These are phyloP conservation scores for Epicoccum sorghinum DNA, from an alignment of 2,329 filamentous ascomycete genomes.

Conservation along the genomic window DNA sequence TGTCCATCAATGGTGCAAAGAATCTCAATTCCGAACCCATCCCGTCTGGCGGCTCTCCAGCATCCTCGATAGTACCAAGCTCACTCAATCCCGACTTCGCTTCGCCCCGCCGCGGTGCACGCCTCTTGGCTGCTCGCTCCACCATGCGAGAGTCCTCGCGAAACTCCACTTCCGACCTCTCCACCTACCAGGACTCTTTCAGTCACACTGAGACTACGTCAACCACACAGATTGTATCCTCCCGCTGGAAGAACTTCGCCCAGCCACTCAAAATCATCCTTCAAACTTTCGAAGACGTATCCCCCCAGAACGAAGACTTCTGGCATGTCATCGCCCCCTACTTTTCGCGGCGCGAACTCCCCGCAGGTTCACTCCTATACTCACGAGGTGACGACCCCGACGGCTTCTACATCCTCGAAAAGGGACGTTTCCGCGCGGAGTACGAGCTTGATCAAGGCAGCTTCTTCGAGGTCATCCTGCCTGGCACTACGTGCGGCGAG, in stretches of 20 bases:
- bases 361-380: slow-evolving; percentile 76
- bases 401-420: slow-evolving; percentile 89
- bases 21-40: slow-evolving; percentile 20
- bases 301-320: slow-evolving; percentile 87
- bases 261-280: slow-evolving; percentile 91
- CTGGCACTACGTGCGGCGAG: slow-evolving; percentile 94
- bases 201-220: slow-evolving; percentile 14
- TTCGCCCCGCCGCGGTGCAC: slow-evolving; percentile 79
- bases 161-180: slow-evolving; percentile 10
- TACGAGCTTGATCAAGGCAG: slow-evolving; percentile 89
- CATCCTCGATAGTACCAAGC: slow-evolving; percentile 34
- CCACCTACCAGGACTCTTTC: slow-evolving; percentile 21
- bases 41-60: slow-evolving; percentile 28
- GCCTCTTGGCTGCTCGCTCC: slow-evolving; percentile 77
- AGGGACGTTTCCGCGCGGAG: slow-evolving; percentile 85
- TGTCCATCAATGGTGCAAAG: slow-evolving; percentile 36
- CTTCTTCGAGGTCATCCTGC: slow-evolving; percentile 89
- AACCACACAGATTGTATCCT: slow-evolving; percentile 29
- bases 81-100: slow-evolving; percentile 64
- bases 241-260: slow-evolving; percentile 83
- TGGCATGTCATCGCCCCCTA: slow-evolving; percentile 83
- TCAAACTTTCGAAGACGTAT: slow-evolving; percentile 92
- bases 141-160: slow-evolving; percentile 65
- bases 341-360: slow-evolving; percentile 72
- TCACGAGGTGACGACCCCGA: slow-evolving; percentile 74